Percentiles rank a stretch among this genome's conserved stretches.
Conservation (phyloP, 768 basidiomycete species). For the Omphalotus guepiniiformis region DNA sequence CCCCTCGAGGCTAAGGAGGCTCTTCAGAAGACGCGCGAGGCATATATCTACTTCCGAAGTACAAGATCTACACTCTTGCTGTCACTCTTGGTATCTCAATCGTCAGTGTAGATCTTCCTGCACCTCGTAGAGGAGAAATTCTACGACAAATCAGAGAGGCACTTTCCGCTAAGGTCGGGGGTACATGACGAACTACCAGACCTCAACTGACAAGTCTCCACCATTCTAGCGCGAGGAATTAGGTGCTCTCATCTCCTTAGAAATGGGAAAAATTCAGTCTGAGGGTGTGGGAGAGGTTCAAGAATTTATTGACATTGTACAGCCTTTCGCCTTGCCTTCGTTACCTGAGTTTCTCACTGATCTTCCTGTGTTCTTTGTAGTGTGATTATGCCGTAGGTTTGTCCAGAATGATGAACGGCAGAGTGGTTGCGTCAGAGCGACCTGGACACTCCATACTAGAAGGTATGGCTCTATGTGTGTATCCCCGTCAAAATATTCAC, state of each 20-base stretch:
- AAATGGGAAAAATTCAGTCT: constrained; percentile 89
- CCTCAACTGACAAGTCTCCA: constrained; percentile 11
- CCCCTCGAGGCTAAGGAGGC: constrained; percentile 68
- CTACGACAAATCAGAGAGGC: constrained; percentile 85
- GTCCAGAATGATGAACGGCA: constrained; percentile 92
- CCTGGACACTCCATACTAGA: constrained; percentile 90
- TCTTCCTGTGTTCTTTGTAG: constrained; percentile 45
- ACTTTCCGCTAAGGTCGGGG: constrained; percentile 34
- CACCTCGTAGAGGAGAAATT: constrained; percentile 85
- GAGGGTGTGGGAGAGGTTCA: constrained; percentile 94
- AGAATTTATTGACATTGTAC: constrained; percentile 90
- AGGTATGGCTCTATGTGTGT: constrained; percentile 46
- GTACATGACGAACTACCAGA: too few species aligned
- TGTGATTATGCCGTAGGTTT: constrained; percentile 94
- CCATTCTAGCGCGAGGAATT: constrained; percentile 62
- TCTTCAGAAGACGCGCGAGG: constrained; percentile 68
- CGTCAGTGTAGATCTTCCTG: constrained; percentile 51
- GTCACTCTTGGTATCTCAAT: neutral
- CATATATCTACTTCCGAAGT: constrained; percentile 64
- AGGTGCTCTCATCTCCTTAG: constrained; percentile 79
- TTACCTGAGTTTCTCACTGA: neutral
- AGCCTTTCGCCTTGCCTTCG: constrained; percentile 17
- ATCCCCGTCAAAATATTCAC: constrained; percentile 11
- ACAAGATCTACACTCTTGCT: constrained; percentile 12
- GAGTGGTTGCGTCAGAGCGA: constrained; percentile 82